Evolutionary conservation across 495 filamentous ascomycete species (phyloP), one percentile per base, ranked within the genome.

Genomic region (Hypoxylon fragiforme): DNA sequence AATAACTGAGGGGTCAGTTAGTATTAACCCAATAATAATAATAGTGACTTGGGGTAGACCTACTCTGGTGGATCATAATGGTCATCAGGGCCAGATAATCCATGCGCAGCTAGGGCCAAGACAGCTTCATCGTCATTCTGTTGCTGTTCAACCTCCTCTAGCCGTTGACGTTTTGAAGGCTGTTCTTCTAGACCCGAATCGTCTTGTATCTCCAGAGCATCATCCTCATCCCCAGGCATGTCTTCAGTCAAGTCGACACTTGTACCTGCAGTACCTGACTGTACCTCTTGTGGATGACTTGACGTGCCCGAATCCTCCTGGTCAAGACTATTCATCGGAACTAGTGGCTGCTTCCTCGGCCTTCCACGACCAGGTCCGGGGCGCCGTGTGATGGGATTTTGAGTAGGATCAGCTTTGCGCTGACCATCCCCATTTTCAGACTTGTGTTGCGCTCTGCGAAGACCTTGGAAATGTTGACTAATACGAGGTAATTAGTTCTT

Each of bases 391-490:
- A 79, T 78, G 44, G 76, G 76, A 43, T 79, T 79, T 21, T 60
- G 14, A 3, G 67, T 69, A 15, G 76, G 75, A 54, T 78, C 75
- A 32, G 54, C n/a, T 44, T 61, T 72, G 34, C 71, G 57, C 12
- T 69, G 57, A 6, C 36, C 48, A 31, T 59, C 60, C 19, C 60
- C 58, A 43, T 59, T 67, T 5, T 78, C 76, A n/a, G 65, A 44
- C 52, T 79, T 79, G 43, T 73, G 66, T 41, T 76, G 71, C 13
- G 75, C 71, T 16, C 76, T 62, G 18, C 76, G 66, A 9, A 79
- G 71, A 12, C 76, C 76, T 46, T 79, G 76, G 44, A 78, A 79
- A 48, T 79, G 76, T 64, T 79, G 76, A 21, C 76, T 79, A 63
- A 16, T 12, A 40, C 15, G 38, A 28, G 20, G 54, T 18, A 12